Base-by-base conservation (phyloP, 2,329 filamentous ascomycete genomes). In the Cadophora malorum region DNA sequence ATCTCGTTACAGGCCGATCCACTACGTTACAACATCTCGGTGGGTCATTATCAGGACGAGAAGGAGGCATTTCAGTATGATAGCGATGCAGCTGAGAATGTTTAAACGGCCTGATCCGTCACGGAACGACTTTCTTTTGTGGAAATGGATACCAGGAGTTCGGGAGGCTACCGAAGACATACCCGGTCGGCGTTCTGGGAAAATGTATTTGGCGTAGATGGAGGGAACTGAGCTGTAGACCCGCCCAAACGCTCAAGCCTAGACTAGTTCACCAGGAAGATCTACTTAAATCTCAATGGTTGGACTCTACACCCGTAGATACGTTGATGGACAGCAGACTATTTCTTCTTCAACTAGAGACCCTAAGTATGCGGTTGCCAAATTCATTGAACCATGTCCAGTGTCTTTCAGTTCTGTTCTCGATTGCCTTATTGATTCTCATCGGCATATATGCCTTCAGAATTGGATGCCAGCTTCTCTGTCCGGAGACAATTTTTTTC, bases 31-130 rank as follows among this genome's bases (percentile, higher is more conserved):
- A 23, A 64, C 5, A 64, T 58, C 33, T 31, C 50, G n/a, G 19
- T n/a, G 3, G 61, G 53, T 25, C 23, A 23, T 58, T 65, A 52
- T 64, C 16, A 41, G 23, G 67, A 69, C 19, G 66, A 70, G 59
- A 64, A 63, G n/a, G 66, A 67, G 23, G 58, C 47, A 12, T 67
- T 67, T 49, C n/a, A 55, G 12, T 71, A 70, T 56, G 71, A 73
- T 56, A 67, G 65, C 50, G 69, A 73, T 63, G 71, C 69, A 2
- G 31, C 47, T 28, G 66, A 68, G 50, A 70, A 59, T 38, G 69
- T 67, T 3, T 72, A 33, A 70, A 28, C 25, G 14, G 25, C 45
- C 6, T 52, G 47, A 12, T 19, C 19, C 56, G 14, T 7, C 25
- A 41, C 33, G 35, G 19, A 59, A 25, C 33, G 21, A 45, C 14